Evolutionary conservation across 2,329 filamentous ascomycete species (phyloP), one percentile per base, ranked within the genome.

Genomic region (Neurospora crassa): DNA sequence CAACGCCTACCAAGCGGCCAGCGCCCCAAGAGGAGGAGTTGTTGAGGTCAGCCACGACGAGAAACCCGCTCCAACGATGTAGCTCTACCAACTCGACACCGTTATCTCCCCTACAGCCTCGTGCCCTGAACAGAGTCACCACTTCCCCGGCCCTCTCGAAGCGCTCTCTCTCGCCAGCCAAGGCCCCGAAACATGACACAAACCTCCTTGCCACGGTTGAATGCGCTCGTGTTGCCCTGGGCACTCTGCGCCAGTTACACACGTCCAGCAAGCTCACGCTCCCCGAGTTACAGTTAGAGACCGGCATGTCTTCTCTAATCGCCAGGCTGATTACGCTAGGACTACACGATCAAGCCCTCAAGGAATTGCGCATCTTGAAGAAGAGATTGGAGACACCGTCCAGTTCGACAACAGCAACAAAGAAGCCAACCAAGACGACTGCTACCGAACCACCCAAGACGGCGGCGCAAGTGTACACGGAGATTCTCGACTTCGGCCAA

Each of bases 211-310:
- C 89, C 1, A 86, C 84, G 0, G 89, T 90, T 14, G 91, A 94
- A 80, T 94, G 92, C 76, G 87, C 90, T 7, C 86, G 91, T 11
- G 79, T 87, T 40, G 91, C 90, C 1, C 92, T 94, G 76, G 81
- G 85, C 7, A 89, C 88, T 68, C 82, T 94, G 47, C 84, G 90
- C 68, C 83, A 85, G 40, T 76, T 89, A 34, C 87, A 91, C 69
- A 82, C 85, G 37, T 81, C 85, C 0, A 81, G 86, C 6, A 83
- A 85, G 10, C 81, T 88, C 11, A 81, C 85, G 11, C 81, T 90
- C n/a, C 85, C 88, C 1, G 85, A 87, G 67, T 81, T 92, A 47
- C 91, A 94, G 77, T 79, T 94, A 4, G 92, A 94, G 78, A 89
- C 84, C 72, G 92, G 91, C 70, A 91, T 92, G 84, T 87, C 91